Base-by-base conservation (phyloP, 2,329 filamentous ascomycete genomes). In the Fusarium nodosum region DNA sequence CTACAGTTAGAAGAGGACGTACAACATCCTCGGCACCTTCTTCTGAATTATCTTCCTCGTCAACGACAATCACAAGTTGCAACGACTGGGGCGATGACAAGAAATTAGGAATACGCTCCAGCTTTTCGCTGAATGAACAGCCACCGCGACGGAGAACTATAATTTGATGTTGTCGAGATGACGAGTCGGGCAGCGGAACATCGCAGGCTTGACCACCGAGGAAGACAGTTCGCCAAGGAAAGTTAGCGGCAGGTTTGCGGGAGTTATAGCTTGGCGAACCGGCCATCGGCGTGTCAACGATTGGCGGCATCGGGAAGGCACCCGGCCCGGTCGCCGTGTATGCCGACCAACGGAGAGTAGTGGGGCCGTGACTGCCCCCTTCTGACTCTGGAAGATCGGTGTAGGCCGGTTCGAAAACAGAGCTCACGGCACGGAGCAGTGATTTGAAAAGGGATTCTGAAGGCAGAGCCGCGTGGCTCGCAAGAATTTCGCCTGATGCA, bases 71-170 rank as follows among this genome's bases (percentile, higher is more conserved):
- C 30, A 98, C 93, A 5, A 98, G 86, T 77, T 97, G 92, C 20
- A 98, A 82, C 1, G 89, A 85, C 5, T 79, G 77, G 1, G 83
- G 77, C 0, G 84, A 83, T 0, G 92, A 90, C 2, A 89, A 84
- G 76, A 90, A 95, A 12, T 88, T 87, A 1, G 95, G 94, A n/a
- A 98, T 94, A 69, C 93, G 94, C 53, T 86, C 85, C 1, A 98
- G 82, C 78, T 99, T 99, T 30, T 91, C 82, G 36, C 88, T 90
- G 79, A 98, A 98, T 26, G 87, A 91, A 81, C 96, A 99, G 1
- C 88, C 89, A 39, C 96, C 95, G 8, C 96, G 89, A 30, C 88
- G 89, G 73, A 98, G 85, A 51, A 97, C 87, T 62, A 99, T 89
- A 63, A 98, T 84, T 53, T 97, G 90, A 79, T 97, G 84, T 46